A percentile compares a stretch with the other conserved stretches of the same genome.
Conservation (phyloP, 257 asterid genomes). For the Scutellaria galericulata region DNA sequence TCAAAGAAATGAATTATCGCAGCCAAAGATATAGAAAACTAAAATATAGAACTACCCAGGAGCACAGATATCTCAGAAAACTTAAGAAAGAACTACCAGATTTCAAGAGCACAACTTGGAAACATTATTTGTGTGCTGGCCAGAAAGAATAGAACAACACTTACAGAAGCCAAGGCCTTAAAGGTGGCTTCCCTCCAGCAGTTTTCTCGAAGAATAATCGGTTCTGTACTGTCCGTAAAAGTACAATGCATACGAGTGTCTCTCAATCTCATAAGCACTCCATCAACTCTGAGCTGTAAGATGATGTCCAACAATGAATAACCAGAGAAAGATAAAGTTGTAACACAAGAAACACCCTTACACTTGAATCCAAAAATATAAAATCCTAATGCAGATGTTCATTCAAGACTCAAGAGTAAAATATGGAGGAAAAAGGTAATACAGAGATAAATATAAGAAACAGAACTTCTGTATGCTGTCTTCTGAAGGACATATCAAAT, state of each 20-base stretch:
- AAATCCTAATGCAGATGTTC: slow-evolving; percentile 18
- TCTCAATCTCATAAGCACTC: slow-evolving; percentile 96
- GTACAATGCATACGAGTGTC: slow-evolving; percentile 93
- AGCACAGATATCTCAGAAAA: slow-evolving; percentile 6
- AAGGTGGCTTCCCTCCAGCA: slow-evolving; percentile 94
- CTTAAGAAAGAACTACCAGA: slow-evolving; percentile 9
- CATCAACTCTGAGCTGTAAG: slow-evolving; percentile 97
- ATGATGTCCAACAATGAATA: slow-evolving; percentile 34
- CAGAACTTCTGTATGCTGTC: slow-evolving; percentile 11
- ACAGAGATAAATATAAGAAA: slow-evolving; percentile 14
- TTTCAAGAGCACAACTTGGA: slow-evolving; percentile 21
- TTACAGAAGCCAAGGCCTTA: slow-evolving; percentile 66
- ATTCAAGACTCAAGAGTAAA: slow-evolving; percentile 25
- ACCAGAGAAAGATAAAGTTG: slow-evolving; percentile 28
- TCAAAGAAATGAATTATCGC: slow-evolving; percentile 20
- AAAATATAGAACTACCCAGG: slow-evolving; percentile 9
- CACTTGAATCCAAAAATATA: slow-evolving; percentile 10
- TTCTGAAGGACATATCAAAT: slow-evolving; percentile 26
- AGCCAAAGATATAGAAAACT: slow-evolving; percentile 23
- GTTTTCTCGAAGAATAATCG: slow-evolving; percentile 80
- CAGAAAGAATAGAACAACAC: slow-evolving; percentile 33
- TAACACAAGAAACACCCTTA: slow-evolving; percentile 25
- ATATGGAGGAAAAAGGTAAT: slow-evolving; percentile 17
- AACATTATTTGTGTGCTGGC: slow-evolving; percentile 5
- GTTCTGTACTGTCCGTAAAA: slow-evolving; percentile 54